These are phyloP conservation scores for Eimeria brunetti DNA, from an alignment of 169 alveolate genomes.

Conservation along the genomic window DNA sequence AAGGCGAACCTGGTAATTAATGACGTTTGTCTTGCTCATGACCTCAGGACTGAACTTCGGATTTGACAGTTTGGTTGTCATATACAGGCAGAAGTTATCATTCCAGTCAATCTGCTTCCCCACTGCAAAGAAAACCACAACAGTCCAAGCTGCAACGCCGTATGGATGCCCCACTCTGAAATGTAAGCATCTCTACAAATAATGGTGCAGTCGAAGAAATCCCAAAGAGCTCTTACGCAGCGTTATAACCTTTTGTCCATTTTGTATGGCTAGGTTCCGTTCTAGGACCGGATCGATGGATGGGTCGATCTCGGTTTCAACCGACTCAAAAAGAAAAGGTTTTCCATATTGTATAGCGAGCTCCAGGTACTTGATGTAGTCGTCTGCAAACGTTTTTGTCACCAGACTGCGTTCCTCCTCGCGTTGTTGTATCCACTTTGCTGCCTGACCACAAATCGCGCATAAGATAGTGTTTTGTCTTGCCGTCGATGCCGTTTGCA, in stretches of 20 bases:
- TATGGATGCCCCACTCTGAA: neutral
- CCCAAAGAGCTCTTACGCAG: slow-evolving; percentile 69
- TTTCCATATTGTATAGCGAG: slow-evolving; percentile 93
- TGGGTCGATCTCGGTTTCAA: slow-evolving; percentile 97
- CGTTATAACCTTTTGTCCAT: slow-evolving; percentile 90
- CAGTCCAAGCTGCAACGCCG: neutral
- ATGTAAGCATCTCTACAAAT: neutral
- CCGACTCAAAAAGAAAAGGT: slow-evolving; percentile 94
- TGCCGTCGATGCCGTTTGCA: neutral
- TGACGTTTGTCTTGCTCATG: slow-evolving; percentile 95
- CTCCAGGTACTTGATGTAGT: slow-evolving; percentile 94
- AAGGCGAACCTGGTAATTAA: slow-evolving; percentile 87
- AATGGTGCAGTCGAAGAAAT: neutral
- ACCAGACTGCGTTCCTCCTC: slow-evolving; percentile 90
- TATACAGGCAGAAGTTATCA: slow-evolving; percentile 90
- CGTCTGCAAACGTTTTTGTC: slow-evolving; percentile 92
- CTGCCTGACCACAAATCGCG: slow-evolving; percentile 84
- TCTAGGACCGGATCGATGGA: slow-evolving; percentile 96
- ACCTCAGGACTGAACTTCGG: slow-evolving; percentile 96
- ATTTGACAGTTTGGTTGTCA: slow-evolving; percentile 95
- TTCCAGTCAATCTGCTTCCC: slow-evolving; percentile 87
- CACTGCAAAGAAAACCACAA: slow-evolving; percentile 59
- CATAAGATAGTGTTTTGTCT: neutral
- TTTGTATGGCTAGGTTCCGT: slow-evolving; percentile 89
- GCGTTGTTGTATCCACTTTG: slow-evolving; percentile 92